These are phyloP conservation scores for Alternaria tenuissima DNA, from an alignment of 2,329 filamentous ascomycete species.

Conservation along the genomic window DNA sequence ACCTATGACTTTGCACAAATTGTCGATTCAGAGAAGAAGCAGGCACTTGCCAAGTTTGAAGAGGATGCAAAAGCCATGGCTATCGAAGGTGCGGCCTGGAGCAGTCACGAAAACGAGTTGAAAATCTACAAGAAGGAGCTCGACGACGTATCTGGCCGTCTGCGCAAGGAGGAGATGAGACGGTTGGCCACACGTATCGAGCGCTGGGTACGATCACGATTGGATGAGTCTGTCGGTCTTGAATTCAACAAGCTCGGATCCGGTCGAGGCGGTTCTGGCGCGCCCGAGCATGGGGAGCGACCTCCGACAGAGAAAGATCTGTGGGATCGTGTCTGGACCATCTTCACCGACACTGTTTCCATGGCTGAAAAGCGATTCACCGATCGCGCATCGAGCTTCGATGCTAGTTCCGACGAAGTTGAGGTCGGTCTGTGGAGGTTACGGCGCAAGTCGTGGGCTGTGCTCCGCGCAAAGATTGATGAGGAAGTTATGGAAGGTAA, in stretches of 20 bases:
- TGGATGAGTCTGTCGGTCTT: slow-evolving; percentile 86
- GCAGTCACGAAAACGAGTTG: slow-evolving; percentile 82
- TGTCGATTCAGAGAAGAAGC: slow-evolving; percentile 81
- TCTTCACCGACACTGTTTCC: slow-evolving; percentile 82
- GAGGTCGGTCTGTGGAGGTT: slow-evolving; percentile 92
- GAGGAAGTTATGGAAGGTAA: slow-evolving; percentile 99
- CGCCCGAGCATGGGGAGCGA: slow-evolving; percentile 79
- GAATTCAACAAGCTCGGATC: slow-evolving; percentile 97
- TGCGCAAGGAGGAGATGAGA: slow-evolving; percentile 96
- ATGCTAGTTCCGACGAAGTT: slow-evolving; percentile 89
- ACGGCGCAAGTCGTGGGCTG: slow-evolving; percentile 92
- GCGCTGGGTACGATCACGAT: slow-evolving; percentile 87
- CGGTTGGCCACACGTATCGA: slow-evolving; percentile 89
- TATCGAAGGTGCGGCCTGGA: slow-evolving; percentile 86
- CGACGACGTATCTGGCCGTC: slow-evolving; percentile 81
- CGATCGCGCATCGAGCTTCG: slow-evolving; percentile 89
- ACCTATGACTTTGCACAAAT: slow-evolving; percentile 97
- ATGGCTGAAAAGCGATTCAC: slow-evolving; percentile 88
- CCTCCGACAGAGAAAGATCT: slow-evolving; percentile 78
- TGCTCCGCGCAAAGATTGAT: slow-evolving; percentile 87
- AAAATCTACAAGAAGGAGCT: slow-evolving; percentile 87
- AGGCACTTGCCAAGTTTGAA: slow-evolving; percentile 77
- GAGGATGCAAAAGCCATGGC: slow-evolving; percentile 75
- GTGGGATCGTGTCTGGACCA: slow-evolving; percentile 94
- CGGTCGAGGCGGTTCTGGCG: slow-evolving; percentile 81